Percentiles rank a stretch among this genome's conserved stretches.
These are phyloP conservation scores for Biscogniauxia mediterranea DNA, from an alignment of 2,329 filamentous ascomycete species.

Conservation along the genomic window DNA sequence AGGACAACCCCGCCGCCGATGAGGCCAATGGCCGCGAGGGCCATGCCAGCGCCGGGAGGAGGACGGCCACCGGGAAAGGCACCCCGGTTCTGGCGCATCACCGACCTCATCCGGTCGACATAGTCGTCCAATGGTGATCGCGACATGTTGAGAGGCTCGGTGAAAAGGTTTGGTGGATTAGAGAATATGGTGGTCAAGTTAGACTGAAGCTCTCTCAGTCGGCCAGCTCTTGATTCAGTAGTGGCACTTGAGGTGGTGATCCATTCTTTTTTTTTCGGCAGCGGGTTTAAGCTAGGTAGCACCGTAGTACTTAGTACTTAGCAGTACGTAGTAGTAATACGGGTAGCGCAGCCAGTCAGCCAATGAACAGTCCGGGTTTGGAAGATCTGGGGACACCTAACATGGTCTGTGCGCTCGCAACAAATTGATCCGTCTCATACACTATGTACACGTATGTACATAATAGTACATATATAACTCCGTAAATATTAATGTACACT, in stretches of 20 bases:
- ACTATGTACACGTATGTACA: too few relatives aligned
- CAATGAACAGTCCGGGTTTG: too few relatives aligned
- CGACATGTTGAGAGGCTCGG: slow-evolving; percentile 28
- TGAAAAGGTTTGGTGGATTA: slow-evolving; percentile 1
- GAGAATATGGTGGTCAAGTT: slow-evolving; percentile 1
- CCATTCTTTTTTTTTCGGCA: slow-evolving; percentile 12
- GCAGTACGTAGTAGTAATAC: too few relatives aligned
- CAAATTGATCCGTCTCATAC: too few relatives aligned
- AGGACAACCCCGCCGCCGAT: slow-evolving; percentile 50
- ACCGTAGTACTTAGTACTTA: too few relatives aligned
- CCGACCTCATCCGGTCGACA: slow-evolving; percentile 21
- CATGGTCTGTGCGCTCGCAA: too few relatives aligned
- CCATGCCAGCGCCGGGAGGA: slow-evolving; percentile 40
- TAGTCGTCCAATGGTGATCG: slow-evolving; percentile 32
- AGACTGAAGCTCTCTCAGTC: slow-evolving; percentile 5
- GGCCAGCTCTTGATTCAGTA: slow-evolving; percentile 9
- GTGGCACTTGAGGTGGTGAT: slow-evolving; percentile 12
- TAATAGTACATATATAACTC: too few relatives aligned
- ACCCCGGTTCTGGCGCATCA: slow-evolving; percentile 36
- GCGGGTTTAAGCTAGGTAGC: not conserved
- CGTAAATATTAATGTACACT: too few relatives aligned
- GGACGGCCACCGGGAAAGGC: slow-evolving; percentile 43
- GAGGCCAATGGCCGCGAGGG: slow-evolving; percentile 42
- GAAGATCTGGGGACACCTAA: too few relatives aligned
- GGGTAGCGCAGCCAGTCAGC: too few relatives aligned